Evolutionary conservation across 2,329 filamentous ascomycete species (phyloP), one percentile per base, ranked within the genome.

Genomic region (Zasmidium citrigriseum): DNA sequence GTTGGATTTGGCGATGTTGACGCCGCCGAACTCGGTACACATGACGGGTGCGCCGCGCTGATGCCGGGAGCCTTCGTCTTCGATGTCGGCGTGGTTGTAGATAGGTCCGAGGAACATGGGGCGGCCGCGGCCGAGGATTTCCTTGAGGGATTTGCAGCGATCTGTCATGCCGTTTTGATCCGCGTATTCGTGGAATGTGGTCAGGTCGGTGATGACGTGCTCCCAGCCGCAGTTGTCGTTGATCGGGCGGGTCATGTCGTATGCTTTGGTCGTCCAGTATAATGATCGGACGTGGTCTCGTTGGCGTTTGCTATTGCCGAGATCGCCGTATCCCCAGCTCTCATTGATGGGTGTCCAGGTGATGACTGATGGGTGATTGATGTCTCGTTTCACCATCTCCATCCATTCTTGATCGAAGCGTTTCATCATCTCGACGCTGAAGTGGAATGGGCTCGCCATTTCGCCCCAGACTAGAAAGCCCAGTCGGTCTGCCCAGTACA

Each of bases 141-240:
- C 76, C 1, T 82, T 75, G 24, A 87, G 71, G 2, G 74, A 79
- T 0, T 76, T 73, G 66, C 85, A 88, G 1, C 82, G 83, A 58
- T 80, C 75, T 4, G 80, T 76, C 5, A 89, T 78, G 21, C 79
- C 81, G 0, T 81, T 76, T 0, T 77, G 83, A 65, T 89, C 86
- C 18, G 78, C 77, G 68, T 89, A 89, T 70, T 89, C 86, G 69
- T 89, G 87, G 76, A 87, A 89, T 0, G 86, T 88, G 22, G 83
- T 84, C 1, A 89, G 74, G 64, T 89, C 86, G 0, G 83, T 86
- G 11, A 78, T 65, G 4, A 89, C 85, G 62, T 89, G 86, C 67
- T 89, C 86, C 87, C 87, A 89, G 29, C 87, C 87, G 63, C 86
- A 89, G 71, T 89, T 89, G 70, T 89, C 86, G 67, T 89, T 89